Conservation (phyloP, 768 basidiomycete genomes). For the Pulveroboletus sp. region DNA sequence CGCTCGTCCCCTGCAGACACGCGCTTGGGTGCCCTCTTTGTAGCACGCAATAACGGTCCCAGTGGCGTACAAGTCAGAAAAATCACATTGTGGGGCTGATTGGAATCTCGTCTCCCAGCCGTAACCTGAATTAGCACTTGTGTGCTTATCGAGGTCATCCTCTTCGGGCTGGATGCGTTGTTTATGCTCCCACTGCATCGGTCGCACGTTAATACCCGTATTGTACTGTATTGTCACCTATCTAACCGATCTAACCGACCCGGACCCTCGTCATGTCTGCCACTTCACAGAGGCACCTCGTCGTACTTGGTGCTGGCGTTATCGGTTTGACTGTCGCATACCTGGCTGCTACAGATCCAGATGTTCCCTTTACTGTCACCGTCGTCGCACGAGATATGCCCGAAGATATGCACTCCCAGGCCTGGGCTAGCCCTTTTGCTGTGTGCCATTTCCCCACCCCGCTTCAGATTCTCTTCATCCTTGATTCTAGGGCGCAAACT, state of each 20-base stretch:
- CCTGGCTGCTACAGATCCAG: slow-evolving; percentile 23
- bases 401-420: slow-evolving; percentile 38
- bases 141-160: background rate
- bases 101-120: background rate
- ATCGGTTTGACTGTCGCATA: slow-evolving; percentile 39
- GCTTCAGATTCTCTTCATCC: background rate
- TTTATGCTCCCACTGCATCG: background rate
- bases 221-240: background rate
- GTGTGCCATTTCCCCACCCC: slow-evolving; percentile 25
- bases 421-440: slow-evolving; percentile 52
- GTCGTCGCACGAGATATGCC: slow-evolving; percentile 39
- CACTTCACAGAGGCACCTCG: slow-evolving; percentile 12
- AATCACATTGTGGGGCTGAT: slow-evolving; percentile 41
- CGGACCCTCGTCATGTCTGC: slow-evolving; percentile 8
- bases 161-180: background rate
- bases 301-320: slow-evolving; percentile 39
- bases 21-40: slow-evolving; percentile 41
- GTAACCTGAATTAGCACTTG: background rate
- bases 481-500: slow-evolving; percentile 41
- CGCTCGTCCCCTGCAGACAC: slow-evolving; percentile 27
- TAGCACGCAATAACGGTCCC: slow-evolving; percentile 30
- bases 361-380: slow-evolving; percentile 19
- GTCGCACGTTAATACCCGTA: background rate
- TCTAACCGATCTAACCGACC: background rate
- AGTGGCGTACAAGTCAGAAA: slow-evolving; percentile 37